Evolutionary conservation across 495 filamentous ascomycete genomes (phyloP).

Genomic region (Achaetomiella virescens): DNA sequence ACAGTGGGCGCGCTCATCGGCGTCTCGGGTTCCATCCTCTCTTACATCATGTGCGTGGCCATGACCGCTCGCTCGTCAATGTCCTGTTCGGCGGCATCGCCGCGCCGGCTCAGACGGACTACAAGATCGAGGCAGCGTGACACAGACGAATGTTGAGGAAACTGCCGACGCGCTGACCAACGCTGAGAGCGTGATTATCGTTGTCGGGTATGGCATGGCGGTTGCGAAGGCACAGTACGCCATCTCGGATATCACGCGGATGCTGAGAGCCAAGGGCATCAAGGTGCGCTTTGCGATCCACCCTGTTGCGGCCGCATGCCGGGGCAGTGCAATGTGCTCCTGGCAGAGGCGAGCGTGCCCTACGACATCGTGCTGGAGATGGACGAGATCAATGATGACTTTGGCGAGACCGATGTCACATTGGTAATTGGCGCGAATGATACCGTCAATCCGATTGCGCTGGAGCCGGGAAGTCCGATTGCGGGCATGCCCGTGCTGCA

Average conservation of each 20-base stretch:
- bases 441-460: constrained; percentile 76
- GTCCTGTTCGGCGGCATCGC: constrained; percentile 76
- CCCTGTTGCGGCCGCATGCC: constrained; percentile 78
- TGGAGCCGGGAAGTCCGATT: constrained; percentile 71
- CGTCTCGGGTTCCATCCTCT: constrained; percentile 74
- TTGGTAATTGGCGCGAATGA: constrained; percentile 83
- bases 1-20: constrained; percentile 76
- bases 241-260: constrained; percentile 67
- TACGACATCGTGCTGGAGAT: constrained; percentile 84
- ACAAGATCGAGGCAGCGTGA: constrained; percentile 67
- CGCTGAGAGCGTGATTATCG: constrained; percentile 72
- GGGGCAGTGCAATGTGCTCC: constrained; percentile 77
- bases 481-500: constrained; percentile 82
- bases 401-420: constrained; percentile 72
- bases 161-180: constrained; percentile 62
- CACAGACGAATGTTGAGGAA: constrained; percentile 67
- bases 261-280: constrained; percentile 61
- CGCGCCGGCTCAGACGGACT: constrained; percentile 50
- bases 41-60: constrained; percentile 73
- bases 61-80: constrained; percentile 76
- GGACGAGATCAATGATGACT: constrained; percentile 89
- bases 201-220: constrained; percentile 83
- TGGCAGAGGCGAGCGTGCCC: constrained; percentile 74
- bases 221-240: constrained; percentile 84
- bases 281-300: constrained; percentile 83